Conservation (phyloP, 768 basidiomycete genomes). For the Terana coerulea region DNA sequence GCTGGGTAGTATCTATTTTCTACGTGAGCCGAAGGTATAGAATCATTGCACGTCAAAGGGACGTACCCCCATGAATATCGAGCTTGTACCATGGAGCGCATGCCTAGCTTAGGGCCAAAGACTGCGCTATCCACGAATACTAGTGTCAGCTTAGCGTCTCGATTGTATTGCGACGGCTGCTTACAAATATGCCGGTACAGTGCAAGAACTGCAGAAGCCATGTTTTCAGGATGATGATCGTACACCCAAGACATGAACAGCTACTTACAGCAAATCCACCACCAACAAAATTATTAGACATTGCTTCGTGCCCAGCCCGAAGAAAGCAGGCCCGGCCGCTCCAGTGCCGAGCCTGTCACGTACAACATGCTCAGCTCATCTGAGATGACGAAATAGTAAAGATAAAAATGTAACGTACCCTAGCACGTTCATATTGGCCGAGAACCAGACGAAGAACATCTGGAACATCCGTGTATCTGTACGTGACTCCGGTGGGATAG, state of each 20-base stretch:
- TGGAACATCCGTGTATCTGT: constrained; percentile 58
- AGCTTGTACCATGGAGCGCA: constrained; percentile 55
- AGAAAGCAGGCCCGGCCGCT: constrained; percentile 47
- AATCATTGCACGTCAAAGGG: not conserved
- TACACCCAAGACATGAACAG: not conserved
- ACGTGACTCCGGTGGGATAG: constrained; percentile 46
- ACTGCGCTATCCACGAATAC: constrained; percentile 33
- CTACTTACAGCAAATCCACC: constrained; percentile 41
- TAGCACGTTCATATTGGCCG: constrained; percentile 64
- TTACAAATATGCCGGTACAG: constrained; percentile 37
- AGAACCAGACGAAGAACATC: constrained; percentile 71
- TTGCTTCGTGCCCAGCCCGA: constrained; percentile 41
- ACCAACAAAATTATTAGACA: constrained; percentile 38
- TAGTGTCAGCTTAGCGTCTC: not conserved
- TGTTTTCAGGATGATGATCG: constrained; percentile 4
- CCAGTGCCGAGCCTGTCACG: constrained; percentile 43
- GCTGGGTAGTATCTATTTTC: constrained; percentile 35
- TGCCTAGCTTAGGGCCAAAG: constrained; percentile 52
- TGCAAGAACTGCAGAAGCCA: constrained; percentile 27
- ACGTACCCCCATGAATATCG: constrained; percentile 49
- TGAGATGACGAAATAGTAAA: not conserved
- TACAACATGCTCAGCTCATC: not conserved
- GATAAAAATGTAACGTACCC: constrained; percentile 32
- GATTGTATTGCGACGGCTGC: constrained; percentile 4
- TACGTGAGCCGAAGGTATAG: not conserved